A percentile compares a stretch with the other conserved stretches of the same genome.
Evolutionary conservation across 1,284 basidiomycete species (phyloP).

Genomic region (Malassezia arunalokei): DNA sequence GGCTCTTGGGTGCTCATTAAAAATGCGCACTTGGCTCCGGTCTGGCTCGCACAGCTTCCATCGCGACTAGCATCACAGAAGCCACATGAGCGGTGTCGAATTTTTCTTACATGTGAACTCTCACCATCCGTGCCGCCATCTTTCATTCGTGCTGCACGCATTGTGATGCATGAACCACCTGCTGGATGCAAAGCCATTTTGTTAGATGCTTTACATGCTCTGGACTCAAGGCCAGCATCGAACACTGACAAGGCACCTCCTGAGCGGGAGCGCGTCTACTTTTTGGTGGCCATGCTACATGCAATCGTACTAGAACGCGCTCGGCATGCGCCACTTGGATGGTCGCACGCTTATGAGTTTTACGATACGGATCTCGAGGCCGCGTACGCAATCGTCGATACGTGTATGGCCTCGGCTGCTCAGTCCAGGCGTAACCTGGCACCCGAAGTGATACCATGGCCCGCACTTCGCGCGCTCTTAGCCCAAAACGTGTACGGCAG

Average conservation of each 20-base stretch:
- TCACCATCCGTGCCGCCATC: conserved; percentile 39
- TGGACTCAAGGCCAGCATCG: conserved; percentile 1
- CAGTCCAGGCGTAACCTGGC: conserved; percentile 34
- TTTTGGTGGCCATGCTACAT: conserved; percentile 42
- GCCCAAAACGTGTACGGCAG: conserved; percentile 42
- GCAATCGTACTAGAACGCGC: conserved; percentile 38
- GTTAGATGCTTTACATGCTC: conserved; percentile 31
- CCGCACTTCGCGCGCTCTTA: conserved; percentile 36
- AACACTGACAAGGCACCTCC: conserved; percentile 24
- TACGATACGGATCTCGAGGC: conserved; percentile 42
- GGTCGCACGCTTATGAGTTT: conserved; percentile 43
- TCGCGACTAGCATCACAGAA: conserved; percentile 39
- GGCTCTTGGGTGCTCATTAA: conserved; percentile 44
- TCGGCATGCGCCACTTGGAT: conserved; percentile 42
- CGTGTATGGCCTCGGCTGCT: conserved; percentile 32
- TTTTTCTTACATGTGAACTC: conserved; percentile 44
- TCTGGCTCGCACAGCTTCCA: conserved; percentile 41
- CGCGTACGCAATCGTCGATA: conserved; percentile 39
- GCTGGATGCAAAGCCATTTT: conserved; percentile 43
- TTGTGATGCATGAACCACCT: conserved; percentile 44
- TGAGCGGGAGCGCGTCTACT: conserved; percentile 36
- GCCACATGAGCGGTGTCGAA: conserved; percentile 34
- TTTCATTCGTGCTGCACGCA: conserved; percentile 37
- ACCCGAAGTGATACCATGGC: conserved; percentile 40
- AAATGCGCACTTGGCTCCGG: conserved; percentile 42